phyloP scores from a whole-genome alignment of 2,329 filamentous ascomycete species.

The Huntiella moniliformis region DNA sequence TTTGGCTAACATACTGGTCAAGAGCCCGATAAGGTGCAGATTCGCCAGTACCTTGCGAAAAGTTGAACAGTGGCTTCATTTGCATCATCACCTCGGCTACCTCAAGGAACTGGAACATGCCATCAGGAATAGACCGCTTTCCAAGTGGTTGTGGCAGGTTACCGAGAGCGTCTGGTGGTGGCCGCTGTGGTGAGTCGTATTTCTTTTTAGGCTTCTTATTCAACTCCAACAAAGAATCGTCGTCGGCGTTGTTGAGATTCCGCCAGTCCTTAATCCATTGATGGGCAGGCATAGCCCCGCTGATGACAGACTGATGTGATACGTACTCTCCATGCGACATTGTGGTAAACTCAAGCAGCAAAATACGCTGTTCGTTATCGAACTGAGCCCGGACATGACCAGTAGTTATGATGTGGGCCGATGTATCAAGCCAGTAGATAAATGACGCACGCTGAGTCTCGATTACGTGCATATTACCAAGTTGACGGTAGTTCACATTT shows the following conservation, averaged over 20 bases:
- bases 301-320: constrained; percentile 45
- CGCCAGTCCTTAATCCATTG: constrained; percentile 49
- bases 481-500: constrained; percentile 12
- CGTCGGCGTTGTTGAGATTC: constrained; percentile 32
- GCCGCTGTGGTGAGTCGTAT: constrained; percentile 38
- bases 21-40: constrained; percentile 39
- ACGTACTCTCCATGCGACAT: constrained; percentile 67
- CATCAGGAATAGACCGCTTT: constrained; percentile 36
- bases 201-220: constrained; percentile 39
- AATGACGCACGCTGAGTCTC: constrained; percentile 61
- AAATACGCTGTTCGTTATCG: constrained; percentile 60
- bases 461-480: constrained; percentile 44
- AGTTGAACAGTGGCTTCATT: constrained; percentile 45
- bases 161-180: constrained; percentile 37
- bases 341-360: constrained; percentile 67
- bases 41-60: constrained; percentile 33
- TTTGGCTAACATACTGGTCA: constrained; percentile 36
- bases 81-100: constrained; percentile 48
- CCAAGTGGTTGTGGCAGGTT: constrained; percentile 40
- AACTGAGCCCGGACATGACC: constrained; percentile 66
- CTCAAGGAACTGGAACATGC: constrained; percentile 47
- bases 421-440: constrained; percentile 75
- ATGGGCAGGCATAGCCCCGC: constrained; percentile 42
- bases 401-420: constrained; percentile 62
- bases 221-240: constrained; percentile 43